A percentile compares a stretch with the other conserved stretches of the same genome.
phyloP scores from a whole-genome alignment of 164 flowering plant species.

The Kingdonia uniflora region DNA sequence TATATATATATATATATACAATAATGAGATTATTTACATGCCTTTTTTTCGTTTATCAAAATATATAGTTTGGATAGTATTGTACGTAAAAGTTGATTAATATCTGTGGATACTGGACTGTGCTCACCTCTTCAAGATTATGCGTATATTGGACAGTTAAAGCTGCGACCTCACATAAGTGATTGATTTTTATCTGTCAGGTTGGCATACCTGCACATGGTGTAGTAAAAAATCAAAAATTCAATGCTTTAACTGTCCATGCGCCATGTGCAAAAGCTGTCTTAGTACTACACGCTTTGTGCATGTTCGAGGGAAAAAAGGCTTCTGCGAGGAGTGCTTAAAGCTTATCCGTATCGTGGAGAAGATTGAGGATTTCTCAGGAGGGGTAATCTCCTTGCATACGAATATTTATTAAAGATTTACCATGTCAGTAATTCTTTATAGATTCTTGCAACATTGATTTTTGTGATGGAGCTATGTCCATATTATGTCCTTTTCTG shows the following conservation, averaged over 20 bases:
- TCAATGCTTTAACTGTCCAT: slow-evolving; percentile 57
- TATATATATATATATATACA: too few species aligned
- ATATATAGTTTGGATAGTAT: neutral
- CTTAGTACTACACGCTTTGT: slow-evolving; percentile 32
- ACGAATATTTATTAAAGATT: neutral
- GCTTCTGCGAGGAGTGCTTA: slow-evolving; percentile 58
- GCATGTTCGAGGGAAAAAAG: slow-evolving; percentile 31
- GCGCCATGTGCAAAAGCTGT: slow-evolving; percentile 46
- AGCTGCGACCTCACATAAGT: too few species aligned
- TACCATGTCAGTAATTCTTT: neutral
- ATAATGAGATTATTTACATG: too few species aligned
- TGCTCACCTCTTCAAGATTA: neutral
- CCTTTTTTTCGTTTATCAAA: too few species aligned
- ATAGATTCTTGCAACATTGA: neutral
- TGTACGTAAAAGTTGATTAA: neutral
- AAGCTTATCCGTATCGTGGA: slow-evolving; percentile 47
- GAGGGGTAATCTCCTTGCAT: slow-evolving; percentile 57
- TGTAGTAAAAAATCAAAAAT: slow-evolving; percentile 42
- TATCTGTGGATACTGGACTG: neutral
- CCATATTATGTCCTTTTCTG: too few species aligned
- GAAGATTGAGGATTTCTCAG: slow-evolving; percentile 46
- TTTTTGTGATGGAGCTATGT: neutral
- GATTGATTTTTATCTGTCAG: slow-evolving; percentile 40
- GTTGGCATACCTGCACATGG: slow-evolving; percentile 49
- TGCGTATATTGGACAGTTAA: neutral